Evolutionary conservation across 208 protist species (phyloP).

Genomic region (Leishmania arabica): DNA sequence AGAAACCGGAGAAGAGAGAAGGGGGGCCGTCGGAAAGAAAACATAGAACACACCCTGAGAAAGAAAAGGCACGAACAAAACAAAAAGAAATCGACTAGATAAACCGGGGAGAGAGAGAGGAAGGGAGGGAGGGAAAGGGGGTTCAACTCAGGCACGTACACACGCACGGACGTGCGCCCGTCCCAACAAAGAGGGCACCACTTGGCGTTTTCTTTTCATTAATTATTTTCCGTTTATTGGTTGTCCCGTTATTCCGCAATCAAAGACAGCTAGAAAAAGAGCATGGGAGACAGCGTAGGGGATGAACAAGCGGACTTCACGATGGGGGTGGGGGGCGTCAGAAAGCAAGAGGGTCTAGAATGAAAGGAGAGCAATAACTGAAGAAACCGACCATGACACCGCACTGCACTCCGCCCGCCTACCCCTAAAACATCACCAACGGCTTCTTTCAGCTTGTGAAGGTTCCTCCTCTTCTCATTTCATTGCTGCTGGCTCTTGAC

Average conservation of each 20-base stretch:
- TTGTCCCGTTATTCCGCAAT: not conserved
- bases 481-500: too few species aligned
- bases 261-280: not conserved
- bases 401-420: too few species aligned
- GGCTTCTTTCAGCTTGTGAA: too few species aligned
- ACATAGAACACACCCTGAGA: not conserved
- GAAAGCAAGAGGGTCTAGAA: too few species aligned
- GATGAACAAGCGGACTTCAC: too few species aligned
- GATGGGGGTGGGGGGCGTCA: too few species aligned
- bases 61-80: not conserved
- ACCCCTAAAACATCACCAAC: too few species aligned
- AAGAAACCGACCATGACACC: too few species aligned
- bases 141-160: not conserved
- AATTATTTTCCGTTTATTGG: not conserved
- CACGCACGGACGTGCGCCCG: not conserved
- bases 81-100: not conserved
- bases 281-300: too few species aligned
- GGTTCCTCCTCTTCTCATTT: too few species aligned
- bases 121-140: not conserved
- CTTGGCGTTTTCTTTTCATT: not conserved
- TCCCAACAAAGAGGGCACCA: too few species aligned
- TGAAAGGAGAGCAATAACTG: too few species aligned
- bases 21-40: not conserved
- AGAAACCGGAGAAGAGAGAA: not conserved
- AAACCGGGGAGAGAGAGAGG: not conserved